phyloP scores from a whole-genome alignment of 306 rosid species.

The Rosa multiflora region DNA sequence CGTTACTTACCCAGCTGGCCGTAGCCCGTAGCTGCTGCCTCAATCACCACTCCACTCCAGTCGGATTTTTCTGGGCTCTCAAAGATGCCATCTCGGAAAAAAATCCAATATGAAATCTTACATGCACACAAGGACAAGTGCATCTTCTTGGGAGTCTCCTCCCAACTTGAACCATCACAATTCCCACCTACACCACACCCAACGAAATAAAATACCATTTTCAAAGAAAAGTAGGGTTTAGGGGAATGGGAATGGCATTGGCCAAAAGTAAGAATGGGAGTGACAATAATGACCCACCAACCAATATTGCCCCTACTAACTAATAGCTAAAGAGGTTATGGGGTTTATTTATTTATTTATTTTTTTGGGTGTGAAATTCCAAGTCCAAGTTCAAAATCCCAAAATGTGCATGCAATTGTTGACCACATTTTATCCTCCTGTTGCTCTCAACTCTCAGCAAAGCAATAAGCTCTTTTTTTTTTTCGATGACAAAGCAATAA shows the following conservation, averaged over 20 bases:
- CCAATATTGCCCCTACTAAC: not conserved
- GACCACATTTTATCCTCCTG: not conserved
- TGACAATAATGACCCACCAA: constrained; percentile 5
- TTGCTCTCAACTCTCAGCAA: not conserved
- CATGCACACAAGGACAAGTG: not conserved
- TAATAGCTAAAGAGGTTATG: not conserved
- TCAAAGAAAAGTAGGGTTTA: not conserved
- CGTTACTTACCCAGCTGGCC: not conserved
- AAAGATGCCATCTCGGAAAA: not conserved
- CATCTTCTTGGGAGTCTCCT: constrained; percentile 8
- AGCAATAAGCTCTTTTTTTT: not conserved
- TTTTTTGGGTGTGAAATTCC: not conserved
- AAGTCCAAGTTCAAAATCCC: not conserved
- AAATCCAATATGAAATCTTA: constrained; percentile 11
- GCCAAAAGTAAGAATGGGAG: not conserved
- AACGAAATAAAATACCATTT: not conserved
- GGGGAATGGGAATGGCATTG: not conserved
- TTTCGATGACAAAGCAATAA: not conserved
- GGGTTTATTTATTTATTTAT: too few relatives aligned
- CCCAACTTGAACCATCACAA: constrained; percentile 3
- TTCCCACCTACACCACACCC: not conserved
- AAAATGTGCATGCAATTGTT: constrained; percentile 5
- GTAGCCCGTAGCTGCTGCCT: constrained; percentile 8
- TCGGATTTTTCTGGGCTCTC: not conserved
- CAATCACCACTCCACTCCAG: not conserved